A percentile compares a stretch with the other conserved stretches of the same genome.
Conservation (phyloP, 2,329 filamentous ascomycete species). For the Penicillium hordei region DNA sequence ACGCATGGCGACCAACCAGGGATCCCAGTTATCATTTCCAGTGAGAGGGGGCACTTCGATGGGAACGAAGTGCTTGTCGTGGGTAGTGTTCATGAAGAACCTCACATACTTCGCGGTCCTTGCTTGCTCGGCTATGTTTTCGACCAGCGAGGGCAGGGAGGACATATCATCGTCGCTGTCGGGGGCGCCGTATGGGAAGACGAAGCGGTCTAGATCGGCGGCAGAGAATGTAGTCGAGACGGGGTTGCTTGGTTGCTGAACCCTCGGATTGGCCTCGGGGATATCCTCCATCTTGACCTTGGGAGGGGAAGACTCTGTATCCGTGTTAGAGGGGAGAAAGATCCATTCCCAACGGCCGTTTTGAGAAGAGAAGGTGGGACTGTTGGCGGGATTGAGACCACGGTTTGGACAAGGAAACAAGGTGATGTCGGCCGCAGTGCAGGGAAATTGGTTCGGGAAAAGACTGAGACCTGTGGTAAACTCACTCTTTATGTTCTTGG, state of each 20-base stretch:
- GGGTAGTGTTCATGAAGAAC: constrained; percentile 4
- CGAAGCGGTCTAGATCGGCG: background rate
- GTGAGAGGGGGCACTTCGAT: constrained; percentile 1
- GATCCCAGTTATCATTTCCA: background rate
- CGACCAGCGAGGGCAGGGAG: background rate
- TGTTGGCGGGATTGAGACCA: background rate
- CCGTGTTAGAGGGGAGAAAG: background rate
- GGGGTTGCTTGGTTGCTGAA: background rate
- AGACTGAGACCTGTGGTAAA: background rate
- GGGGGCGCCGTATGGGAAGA: background rate
- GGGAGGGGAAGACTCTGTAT: background rate
- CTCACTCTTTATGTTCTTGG: background rate
- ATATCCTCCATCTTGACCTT: background rate
- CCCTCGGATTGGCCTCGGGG: background rate
- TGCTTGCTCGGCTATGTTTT: background rate
- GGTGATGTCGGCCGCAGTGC: background rate
- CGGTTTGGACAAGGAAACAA: background rate
- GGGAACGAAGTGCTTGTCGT: constrained; percentile 7
- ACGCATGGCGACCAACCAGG: constrained; percentile 7
- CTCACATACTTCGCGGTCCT: background rate
- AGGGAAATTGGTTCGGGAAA: background rate
- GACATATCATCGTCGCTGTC: background rate
- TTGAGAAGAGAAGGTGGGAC: background rate
- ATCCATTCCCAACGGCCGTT: background rate
- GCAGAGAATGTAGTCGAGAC: background rate